Evolutionary conservation across 2,329 filamentous ascomycete genomes (phyloP), one percentile per base, ranked within the genome.

Genomic region (Chaetomiaceae sp.): DNA sequence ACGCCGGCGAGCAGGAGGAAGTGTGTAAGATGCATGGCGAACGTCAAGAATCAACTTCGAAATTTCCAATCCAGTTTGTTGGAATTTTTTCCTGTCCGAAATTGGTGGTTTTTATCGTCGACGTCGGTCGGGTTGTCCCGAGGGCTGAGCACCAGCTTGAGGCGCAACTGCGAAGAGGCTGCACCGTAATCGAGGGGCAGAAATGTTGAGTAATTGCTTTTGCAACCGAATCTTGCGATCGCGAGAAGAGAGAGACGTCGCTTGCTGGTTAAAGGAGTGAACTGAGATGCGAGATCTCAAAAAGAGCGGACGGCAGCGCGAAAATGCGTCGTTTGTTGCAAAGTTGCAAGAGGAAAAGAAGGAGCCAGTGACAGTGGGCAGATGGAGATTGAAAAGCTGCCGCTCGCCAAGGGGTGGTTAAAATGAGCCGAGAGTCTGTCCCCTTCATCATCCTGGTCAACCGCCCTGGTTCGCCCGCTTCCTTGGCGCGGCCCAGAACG

Each of bases 1-100:
- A 62, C 64, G 60, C 65, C 63, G 39, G 65, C 57, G 30, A 68
- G 57, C 38, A 68, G 51, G 35, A 68, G 48, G 20, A 61, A 20
- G 43, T 48, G 44, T 5, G 59, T 54, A 39, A 63, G 50, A 35
- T 62, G 61, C 61, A 63, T 63, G 6, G 45, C 60, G 50, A 43
- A 27, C 6, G n/a, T 25, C 19, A 41, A 19, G 35, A 23, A 48
- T 23, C 30, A 12, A 16, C 12, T 2, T 6, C 19, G 16, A 31
- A 12, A 5, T 10, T 12, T 21, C 13, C n/a, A n/a, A n/a, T n/a
- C n/a, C n/a, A n/a, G n/a, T n/a, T n/a, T 19, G 17, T 41, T 12
- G 3, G 4, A 5, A 10, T 3, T 50, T 41, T 48, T 50, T n/a
- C 35, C 42, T 53, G 44, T 53, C 31, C 37, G 9, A 27, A 34